phyloP scores from a whole-genome alignment of 352 stramenopile genomes.

The Phytopythium aichiense region DNA sequence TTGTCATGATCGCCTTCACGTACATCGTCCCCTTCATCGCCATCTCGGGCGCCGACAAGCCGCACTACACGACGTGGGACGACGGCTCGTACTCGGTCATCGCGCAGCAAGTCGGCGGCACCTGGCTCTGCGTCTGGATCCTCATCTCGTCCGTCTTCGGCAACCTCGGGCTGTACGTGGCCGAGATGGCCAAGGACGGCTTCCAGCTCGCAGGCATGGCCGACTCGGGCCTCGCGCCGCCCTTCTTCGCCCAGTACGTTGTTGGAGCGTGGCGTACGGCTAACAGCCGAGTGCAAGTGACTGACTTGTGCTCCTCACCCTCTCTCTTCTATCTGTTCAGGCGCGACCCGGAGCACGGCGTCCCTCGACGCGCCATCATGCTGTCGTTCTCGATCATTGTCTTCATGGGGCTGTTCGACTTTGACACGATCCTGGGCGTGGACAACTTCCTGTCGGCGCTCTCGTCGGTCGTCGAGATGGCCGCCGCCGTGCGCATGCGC shows the following conservation, averaged over 20 bases:
- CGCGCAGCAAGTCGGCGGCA: conserved; percentile 75
- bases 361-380: conserved; percentile 66
- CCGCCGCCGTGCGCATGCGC: conserved; percentile 88
- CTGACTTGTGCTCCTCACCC: too few relatives aligned
- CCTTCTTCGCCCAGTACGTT: conserved; percentile 80
- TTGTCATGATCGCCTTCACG: conserved; percentile 79
- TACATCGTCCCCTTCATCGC: conserved; percentile 92
- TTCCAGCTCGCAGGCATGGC: conserved; percentile 88
- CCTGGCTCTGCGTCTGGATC: conserved; percentile 88
- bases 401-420: conserved; percentile 86
- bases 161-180: conserved; percentile 94
- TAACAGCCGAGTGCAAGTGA: too few relatives aligned
- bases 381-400: conserved; percentile 86
- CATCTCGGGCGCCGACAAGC: conserved; percentile 79
- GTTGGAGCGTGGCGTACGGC: too few relatives aligned
- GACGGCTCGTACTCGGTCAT: conserved; percentile 92
- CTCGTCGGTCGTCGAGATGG: conserved; percentile 88
- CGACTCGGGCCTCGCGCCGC: conserved; percentile 85
- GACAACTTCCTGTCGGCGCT: conserved; percentile 93
- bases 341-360: conserved; percentile 44
- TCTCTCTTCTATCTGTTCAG: conserved; percentile 18
- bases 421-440: conserved; percentile 87
- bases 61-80: conserved; percentile 79
- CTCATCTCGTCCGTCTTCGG: conserved; percentile 85
- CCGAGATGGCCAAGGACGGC: conserved; percentile 93